phyloP scores from a whole-genome alignment of 768 basidiomycete genomes.

The Pleurotus citrinopileatus region DNA sequence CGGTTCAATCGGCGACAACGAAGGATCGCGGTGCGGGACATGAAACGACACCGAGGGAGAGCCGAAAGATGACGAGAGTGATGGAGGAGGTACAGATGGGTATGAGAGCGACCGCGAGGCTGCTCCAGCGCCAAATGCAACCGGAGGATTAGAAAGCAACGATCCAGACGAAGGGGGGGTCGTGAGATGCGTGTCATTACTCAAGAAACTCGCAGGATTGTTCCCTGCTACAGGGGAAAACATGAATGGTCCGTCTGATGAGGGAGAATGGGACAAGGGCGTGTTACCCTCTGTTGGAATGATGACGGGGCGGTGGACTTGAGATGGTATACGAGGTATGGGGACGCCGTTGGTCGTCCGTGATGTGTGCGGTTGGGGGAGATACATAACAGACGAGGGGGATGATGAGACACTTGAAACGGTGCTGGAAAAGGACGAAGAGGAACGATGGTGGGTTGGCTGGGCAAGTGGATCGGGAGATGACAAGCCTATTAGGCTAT shows the following conservation, averaged over 20 bases:
- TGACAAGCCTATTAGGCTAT: slow-evolving; percentile 73
- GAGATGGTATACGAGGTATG: slow-evolving; percentile 70
- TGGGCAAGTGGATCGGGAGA: slow-evolving; percentile 68
- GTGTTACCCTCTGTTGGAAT: slow-evolving; percentile 52
- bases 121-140: slow-evolving; percentile 28
- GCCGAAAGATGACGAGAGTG: slow-evolving; percentile 75
- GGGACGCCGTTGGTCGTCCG: slow-evolving; percentile 58
- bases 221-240: slow-evolving; percentile 58
- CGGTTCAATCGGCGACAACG: slow-evolving; percentile 49
- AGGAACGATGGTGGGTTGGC: slow-evolving; percentile 60
- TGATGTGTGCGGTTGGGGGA: slow-evolving; percentile 24
- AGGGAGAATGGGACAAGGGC: slow-evolving; percentile 63
- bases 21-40: slow-evolving; percentile 45
- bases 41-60: slow-evolving; percentile 55
- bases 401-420: slow-evolving; percentile 40
- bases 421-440: slow-evolving; percentile 28
- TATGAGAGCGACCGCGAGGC: slow-evolving; percentile 57
- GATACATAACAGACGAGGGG: slow-evolving; percentile 40
- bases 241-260: slow-evolving; percentile 64
- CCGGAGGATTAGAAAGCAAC: slow-evolving; percentile 39
- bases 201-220: slow-evolving; percentile 54
- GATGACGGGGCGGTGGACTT: slow-evolving; percentile 54
- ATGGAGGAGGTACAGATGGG: slow-evolving; percentile 82
- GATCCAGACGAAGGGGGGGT: slow-evolving; percentile 71
- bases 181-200: slow-evolving; percentile 62